Evolutionary conservation across 345 rosid genomes (phyloP).

Genomic region (Diplotaxis tenuifolia): DNA sequence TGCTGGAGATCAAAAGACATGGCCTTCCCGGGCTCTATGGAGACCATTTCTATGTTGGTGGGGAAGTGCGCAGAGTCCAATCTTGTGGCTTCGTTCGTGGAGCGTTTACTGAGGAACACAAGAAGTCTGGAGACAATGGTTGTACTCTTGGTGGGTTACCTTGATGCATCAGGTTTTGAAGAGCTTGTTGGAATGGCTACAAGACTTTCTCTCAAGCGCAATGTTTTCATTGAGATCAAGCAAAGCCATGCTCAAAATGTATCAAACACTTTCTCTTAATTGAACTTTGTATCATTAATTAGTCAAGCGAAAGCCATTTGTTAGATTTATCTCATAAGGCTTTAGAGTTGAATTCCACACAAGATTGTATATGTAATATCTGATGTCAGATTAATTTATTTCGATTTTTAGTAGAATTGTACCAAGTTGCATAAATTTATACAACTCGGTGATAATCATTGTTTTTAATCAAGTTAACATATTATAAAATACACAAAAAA

Average conservation of each 20-base stretch:
- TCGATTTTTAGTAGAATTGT: background rate
- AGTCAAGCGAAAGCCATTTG: background rate
- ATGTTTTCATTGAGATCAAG: conserved; percentile 23
- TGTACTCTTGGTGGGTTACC: conserved; percentile 33
- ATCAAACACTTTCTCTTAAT: conserved; percentile 4
- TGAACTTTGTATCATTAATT: background rate
- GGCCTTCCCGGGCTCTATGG: conserved; percentile 24
- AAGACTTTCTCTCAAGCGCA: conserved; percentile 16
- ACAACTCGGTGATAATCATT: background rate
- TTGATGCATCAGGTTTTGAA: conserved; percentile 31
- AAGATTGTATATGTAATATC: background rate
- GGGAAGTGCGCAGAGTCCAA: conserved; percentile 30
- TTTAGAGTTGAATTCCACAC: background rate
- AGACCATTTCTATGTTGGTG: conserved; percentile 33
- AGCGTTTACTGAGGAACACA: conserved; percentile 21
- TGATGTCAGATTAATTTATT: background rate
- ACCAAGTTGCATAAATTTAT: background rate
- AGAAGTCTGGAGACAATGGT: conserved; percentile 33
- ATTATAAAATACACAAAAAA: too few relatives aligned
- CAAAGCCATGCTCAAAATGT: conserved; percentile 19
- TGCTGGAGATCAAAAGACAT: conserved; percentile 28
- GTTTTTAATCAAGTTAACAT: too few relatives aligned
- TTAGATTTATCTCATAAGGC: background rate
- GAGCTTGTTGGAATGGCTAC: conserved; percentile 32
- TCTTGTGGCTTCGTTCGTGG: conserved; percentile 33